phyloP scores from a whole-genome alignment of 768 basidiomycete genomes.

The Russula dissimulans region DNA sequence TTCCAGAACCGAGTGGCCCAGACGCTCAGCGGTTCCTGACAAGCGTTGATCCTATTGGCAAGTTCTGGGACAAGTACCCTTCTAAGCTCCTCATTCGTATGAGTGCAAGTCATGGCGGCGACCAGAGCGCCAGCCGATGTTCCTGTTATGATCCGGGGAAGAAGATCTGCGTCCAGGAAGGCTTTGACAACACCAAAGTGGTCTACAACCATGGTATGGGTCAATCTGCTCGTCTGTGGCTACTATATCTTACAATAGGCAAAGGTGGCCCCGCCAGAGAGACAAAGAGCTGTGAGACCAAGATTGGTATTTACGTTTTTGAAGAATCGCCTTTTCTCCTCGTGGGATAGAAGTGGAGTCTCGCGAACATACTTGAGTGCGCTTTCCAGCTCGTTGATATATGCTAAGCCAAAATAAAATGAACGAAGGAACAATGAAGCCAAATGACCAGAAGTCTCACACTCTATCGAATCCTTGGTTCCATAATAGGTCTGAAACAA shows the following conservation, averaged over 20 bases:
- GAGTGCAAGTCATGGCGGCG: constrained; percentile 66
- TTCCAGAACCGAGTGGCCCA: constrained; percentile 67
- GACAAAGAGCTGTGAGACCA: constrained; percentile 84
- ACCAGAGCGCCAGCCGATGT: constrained; percentile 90
- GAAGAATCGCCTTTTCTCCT: constrained; percentile 92
- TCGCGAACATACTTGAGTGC: constrained; percentile 72
- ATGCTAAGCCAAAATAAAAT: constrained; percentile 39
- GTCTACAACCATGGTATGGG: constrained; percentile 35
- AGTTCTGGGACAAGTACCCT: constrained; percentile 70
- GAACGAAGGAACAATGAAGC: constrained; percentile 7
- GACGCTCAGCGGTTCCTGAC: constrained; percentile 62
- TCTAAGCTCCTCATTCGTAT: constrained; percentile 81
- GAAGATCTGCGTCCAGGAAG: constrained; percentile 73
- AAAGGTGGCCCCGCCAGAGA: constrained; percentile 93
- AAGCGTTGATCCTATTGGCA: constrained; percentile 75
- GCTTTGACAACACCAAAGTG: constrained; percentile 90
- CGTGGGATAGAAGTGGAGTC: constrained; percentile 59
- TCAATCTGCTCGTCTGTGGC: neutral
- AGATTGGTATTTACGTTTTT: constrained; percentile 82
- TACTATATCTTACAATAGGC: constrained; percentile 68
- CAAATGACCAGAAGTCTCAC: constrained; percentile 30
- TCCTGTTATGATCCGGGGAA: constrained; percentile 90
- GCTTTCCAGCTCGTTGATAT: constrained; percentile 67
- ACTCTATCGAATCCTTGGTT: constrained; percentile 84
- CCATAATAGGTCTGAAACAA: constrained; percentile 72